Evolutionary conservation across 208 protist genomes (phyloP).

Genomic region (Acanthamoeba royreba): DNA sequence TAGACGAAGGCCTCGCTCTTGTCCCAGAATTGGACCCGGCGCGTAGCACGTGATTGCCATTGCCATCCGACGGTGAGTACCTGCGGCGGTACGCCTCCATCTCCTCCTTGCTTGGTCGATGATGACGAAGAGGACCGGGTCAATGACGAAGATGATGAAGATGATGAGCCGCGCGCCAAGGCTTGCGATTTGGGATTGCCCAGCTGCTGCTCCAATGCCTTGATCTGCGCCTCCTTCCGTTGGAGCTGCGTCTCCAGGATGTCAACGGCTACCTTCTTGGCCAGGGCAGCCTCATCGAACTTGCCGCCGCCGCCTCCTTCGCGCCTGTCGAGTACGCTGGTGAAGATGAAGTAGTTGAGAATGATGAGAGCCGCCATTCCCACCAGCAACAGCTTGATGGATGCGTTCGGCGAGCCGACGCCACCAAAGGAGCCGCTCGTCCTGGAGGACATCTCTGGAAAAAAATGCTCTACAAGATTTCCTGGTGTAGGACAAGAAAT

Average conservation of each 20-base stretch:
- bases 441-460: no score
- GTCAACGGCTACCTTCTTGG: background rate
- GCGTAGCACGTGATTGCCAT: background rate
- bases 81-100: background rate
- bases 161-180: no score
- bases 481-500: no score
- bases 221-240: background rate
- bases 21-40: background rate
- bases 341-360: constrained; percentile 19
- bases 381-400: background rate
- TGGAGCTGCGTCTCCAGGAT: background rate
- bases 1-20: background rate
- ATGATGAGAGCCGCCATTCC: background rate
- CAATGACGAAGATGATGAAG: no score
- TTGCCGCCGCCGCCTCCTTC: background rate
- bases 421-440: no score
- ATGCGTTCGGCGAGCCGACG: no score
- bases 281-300: background rate
- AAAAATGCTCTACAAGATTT: no score
- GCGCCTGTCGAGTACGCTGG: background rate
- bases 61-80: background rate
- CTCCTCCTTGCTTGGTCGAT: no score
- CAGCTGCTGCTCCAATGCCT: background rate
- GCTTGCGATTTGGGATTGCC: no score
- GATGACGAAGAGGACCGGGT: no score